Conservation (phyloP, 805 yeast genomes). For the Maudiozyma saulgeensis region DNA sequence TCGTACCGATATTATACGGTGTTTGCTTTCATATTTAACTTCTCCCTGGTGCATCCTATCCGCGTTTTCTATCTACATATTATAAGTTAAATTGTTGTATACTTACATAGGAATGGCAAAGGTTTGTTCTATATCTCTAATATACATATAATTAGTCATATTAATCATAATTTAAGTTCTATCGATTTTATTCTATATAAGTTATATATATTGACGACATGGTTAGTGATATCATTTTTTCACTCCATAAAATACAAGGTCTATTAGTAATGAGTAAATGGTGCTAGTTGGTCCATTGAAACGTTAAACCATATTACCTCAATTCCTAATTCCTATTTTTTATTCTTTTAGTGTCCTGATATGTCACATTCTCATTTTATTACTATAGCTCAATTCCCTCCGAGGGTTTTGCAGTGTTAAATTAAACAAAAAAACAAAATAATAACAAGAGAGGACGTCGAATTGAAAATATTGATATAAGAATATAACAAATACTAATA, state of each 20-base stretch:
- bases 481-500: too few species aligned
- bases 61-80: constrained; percentile 1
- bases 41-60: background rate
- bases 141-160: constrained; percentile 1
- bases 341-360: background rate
- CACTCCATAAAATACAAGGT: too few species aligned
- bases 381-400: background rate
- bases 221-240: too few species aligned
- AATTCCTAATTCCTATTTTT: too few species aligned
- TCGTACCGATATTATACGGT: constrained; percentile 41
- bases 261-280: too few species aligned
- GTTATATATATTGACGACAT: too few species aligned
- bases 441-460: too few species aligned
- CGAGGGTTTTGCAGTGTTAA: background rate
- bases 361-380: background rate
- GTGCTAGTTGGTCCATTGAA: too few species aligned
- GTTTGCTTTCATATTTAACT: constrained; percentile 1
- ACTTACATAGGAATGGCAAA: background rate
- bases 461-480: too few species aligned
- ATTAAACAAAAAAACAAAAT: too few species aligned
- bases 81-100: background rate
- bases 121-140: constrained; percentile 1
- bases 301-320: too few species aligned
- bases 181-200: too few species aligned
- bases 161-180: background rate